Percentiles rank a stretch among this genome's conserved stretches.
Conservation (phyloP, 306 rosid genomes). For the Castanea mollissima region DNA sequence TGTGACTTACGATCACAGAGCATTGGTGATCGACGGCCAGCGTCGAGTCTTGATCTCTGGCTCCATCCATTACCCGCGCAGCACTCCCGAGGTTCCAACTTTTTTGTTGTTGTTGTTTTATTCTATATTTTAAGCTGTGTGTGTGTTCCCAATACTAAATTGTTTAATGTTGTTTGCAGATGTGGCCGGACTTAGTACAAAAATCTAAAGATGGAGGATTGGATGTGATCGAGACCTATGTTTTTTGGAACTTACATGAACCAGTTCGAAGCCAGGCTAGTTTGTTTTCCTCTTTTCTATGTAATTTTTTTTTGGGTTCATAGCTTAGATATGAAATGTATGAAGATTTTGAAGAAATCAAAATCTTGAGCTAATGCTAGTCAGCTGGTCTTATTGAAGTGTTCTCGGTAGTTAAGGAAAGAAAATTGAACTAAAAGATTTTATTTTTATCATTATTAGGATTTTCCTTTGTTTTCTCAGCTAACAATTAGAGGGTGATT, state of each 20-base stretch:
- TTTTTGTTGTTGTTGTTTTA: slow-evolving; percentile 11
- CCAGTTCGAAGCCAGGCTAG: slow-evolving; percentile 74
- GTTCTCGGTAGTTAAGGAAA: background rate
- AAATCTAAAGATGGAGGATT: slow-evolving; percentile 93
- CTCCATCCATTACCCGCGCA: slow-evolving; percentile 95
- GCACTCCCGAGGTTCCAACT: slow-evolving; percentile 68
- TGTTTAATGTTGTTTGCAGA: slow-evolving; percentile 42
- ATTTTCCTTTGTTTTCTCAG: slow-evolving; percentile 9
- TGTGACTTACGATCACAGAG: slow-evolving; percentile 83
- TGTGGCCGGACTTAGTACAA: slow-evolving; percentile 95
- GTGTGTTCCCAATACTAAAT: background rate
- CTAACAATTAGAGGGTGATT: background rate
- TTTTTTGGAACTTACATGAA: slow-evolving; percentile 91
- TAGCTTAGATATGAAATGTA: background rate
- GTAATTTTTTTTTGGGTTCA: background rate
- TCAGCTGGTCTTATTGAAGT: background rate
- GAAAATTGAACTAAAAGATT: background rate
- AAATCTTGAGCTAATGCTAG: background rate
- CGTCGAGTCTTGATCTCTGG: slow-evolving; percentile 78
- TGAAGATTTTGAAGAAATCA: background rate
- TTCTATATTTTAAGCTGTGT: background rate
- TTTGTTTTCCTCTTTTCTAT: background rate
- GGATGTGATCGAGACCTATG: slow-evolving; percentile 90
- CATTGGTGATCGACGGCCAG: slow-evolving; percentile 77
- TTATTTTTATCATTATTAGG: slow-evolving; percentile 10